Evolutionary conservation across 2,329 filamentous ascomycete genomes (phyloP).

Genomic region (Alternaria triticina): DNA sequence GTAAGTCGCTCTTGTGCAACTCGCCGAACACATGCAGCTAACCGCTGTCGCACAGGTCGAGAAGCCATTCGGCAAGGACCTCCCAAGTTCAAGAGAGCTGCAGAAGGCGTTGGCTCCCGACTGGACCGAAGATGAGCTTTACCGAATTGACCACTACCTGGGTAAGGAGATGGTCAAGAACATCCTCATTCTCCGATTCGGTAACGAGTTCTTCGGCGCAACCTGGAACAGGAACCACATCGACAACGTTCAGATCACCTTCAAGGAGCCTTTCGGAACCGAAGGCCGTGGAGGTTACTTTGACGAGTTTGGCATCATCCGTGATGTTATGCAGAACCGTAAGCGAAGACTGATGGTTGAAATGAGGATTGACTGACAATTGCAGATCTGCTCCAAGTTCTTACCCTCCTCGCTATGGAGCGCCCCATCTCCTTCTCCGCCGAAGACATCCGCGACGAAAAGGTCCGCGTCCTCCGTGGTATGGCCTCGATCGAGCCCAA

Average conservation of each 20-base stretch:
- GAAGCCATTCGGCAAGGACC: slow-evolving; percentile 98
- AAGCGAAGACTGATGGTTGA: slow-evolving; percentile 34
- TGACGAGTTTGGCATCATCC: slow-evolving; percentile 98
- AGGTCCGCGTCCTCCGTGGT: slow-evolving; percentile 91
- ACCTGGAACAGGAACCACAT: slow-evolving; percentile 99
- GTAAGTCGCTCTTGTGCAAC: slow-evolving; percentile 58
- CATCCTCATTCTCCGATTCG: slow-evolving; percentile 95
- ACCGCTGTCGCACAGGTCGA: slow-evolving; percentile 70
- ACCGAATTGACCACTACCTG: slow-evolving; percentile 98
- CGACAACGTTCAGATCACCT: slow-evolving; percentile 98
- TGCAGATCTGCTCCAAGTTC: slow-evolving; percentile 84
- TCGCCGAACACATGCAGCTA: slow-evolving; percentile 18
- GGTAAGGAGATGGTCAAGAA: slow-evolving; percentile 99
- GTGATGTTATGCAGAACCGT: slow-evolving; percentile 99
- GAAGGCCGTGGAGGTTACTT: slow-evolving; percentile 98
- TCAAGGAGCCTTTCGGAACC: slow-evolving; percentile 99
- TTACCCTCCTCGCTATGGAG: slow-evolving; percentile 97
- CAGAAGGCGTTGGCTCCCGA: slow-evolving; percentile 95
- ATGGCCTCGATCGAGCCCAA: slow-evolving; percentile 97
- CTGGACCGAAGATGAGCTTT: slow-evolving; percentile 98
- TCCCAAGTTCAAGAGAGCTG: slow-evolving; percentile 90
- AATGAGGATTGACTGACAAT: slow-evolving; percentile 19
- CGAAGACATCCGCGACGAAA: slow-evolving; percentile 98
- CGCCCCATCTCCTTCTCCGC: slow-evolving; percentile 96
- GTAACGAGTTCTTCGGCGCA: slow-evolving; percentile 97